Evolutionary conservation across 1,139 yeast species (phyloP), one percentile per base, ranked within the genome.

Genomic region (Saccharomyces hybrid): DNA sequence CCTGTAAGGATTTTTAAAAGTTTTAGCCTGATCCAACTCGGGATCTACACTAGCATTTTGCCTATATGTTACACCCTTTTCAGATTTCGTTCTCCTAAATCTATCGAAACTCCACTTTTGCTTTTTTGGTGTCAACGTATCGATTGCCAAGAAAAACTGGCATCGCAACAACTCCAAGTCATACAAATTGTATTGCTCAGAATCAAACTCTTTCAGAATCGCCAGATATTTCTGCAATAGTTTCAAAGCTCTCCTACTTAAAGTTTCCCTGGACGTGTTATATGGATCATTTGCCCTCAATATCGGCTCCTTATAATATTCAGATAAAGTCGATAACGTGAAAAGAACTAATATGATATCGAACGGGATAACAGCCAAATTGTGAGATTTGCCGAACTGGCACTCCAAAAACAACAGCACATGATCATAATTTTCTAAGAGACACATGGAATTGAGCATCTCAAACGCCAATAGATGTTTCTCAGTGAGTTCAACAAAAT

Each of bases 131-230:
- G 55, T 51, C 13, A 66, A 31, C 1, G 59, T 47, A 52, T 67
- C 71, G 3, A 63, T 50, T 9, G 61, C 63, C 23, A 65, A 25
- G 49, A 67, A 67, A 34, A 68, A 56, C 50, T 68, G 71, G 52
- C 71, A 65, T 44, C 70, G 58, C 46, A 68, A 53, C 23, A 68
- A 55, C 49, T 65, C 69, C 30, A 64, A 50, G 38, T 61, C 63
- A 48, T 64, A 61, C n/a, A 49, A 41, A 8, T 51, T 57, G 53
- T 58, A 57, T 31, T 46, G 50, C 1, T 51, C 47, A 7, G 50
- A 42, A 52, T 66, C 63, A 53, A 63, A 64, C 2, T 54, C 57
- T 27, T 56, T 55, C 34, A 67, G 50, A 5, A 54, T 50, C 5
- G 49, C 26, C 9, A 61, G 34, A 49, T 62, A 63, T 46, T 48